These are phyloP conservation scores for Mycena galericulata DNA, from an alignment of 768 basidiomycete genomes.

Conservation along the genomic window DNA sequence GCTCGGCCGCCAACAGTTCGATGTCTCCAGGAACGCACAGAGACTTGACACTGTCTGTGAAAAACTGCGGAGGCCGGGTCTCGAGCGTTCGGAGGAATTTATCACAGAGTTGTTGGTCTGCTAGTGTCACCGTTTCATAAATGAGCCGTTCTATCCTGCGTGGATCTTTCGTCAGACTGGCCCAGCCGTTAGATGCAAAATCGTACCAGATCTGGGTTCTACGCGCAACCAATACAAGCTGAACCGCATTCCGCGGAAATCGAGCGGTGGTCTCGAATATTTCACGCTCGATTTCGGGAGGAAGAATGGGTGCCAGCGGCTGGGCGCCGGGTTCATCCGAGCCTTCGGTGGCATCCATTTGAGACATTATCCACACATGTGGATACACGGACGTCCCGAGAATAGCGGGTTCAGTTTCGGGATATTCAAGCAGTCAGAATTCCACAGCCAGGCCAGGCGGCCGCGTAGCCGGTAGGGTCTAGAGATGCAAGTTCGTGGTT, in stretches of 20 bases:
- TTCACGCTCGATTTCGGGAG: conserved; percentile 41
- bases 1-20: conserved; percentile 26
- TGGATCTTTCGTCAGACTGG: not conserved
- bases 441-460: too few species aligned
- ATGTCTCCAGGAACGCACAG: conserved; percentile 43
- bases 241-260: conserved; percentile 32
- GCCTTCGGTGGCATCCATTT: not conserved
- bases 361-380: too few species aligned
- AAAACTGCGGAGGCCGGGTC: conserved; percentile 36
- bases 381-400: too few species aligned
- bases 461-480: too few species aligned
- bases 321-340: not conserved
- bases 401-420: too few species aligned
- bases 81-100: conserved; percentile 37
- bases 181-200: not conserved
- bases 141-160: conserved; percentile 41
- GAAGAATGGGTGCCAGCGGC: conserved; percentile 16
- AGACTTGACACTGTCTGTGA: conserved; percentile 40
- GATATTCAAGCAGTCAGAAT: too few species aligned
- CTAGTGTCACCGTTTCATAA: conserved; percentile 41
- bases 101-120: conserved; percentile 27
- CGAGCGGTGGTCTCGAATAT: conserved; percentile 42
- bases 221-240: conserved; percentile 38
- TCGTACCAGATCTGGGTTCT: conserved; percentile 40
- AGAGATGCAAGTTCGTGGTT: too few species aligned